Base-by-base conservation (phyloP, 179 eudicot genomes). In the Beta corolliflora region DNA sequence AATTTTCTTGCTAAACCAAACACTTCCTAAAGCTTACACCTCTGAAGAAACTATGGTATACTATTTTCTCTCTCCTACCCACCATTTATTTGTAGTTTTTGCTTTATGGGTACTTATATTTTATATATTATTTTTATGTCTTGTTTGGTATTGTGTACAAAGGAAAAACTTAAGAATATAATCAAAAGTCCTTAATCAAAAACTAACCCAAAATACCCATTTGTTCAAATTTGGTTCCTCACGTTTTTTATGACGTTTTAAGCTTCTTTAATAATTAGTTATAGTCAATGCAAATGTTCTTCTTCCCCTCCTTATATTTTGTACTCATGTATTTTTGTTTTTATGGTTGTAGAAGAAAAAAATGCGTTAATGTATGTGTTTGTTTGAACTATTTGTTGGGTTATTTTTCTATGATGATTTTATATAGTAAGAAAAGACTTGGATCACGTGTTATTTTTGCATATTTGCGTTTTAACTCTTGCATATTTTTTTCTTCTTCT, bases 381-480 rank as follows among this genome's bases (percentile, higher is more conserved):
- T 45, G 58, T 70, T 77, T 61, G 5, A 50, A 71, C 77, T 82
- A 52, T 78, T 77, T 75, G 56, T 66, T 63, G 80, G 73, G 60
- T 80, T n/a, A 53, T 61, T 76, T 48, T 68, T 64, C 25, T 13
- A 5, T 18, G 46, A 10, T 54, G 68, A 59, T 15, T 54, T 48
- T 67, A 18, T 60, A 23, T 61, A 78, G 79, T 73, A 9, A 14
- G 5, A 77, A 74, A 79, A 63, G 60, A 79, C 71, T 80, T 82
- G 67, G 82, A 82, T 85, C 87, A 81, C 82, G 87, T 81, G 80
- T 78, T 84, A 44, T 74, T 85, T 81, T 61, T 81, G 76, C 72
- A 64, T 71, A 71, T 84, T 23, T 64, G 61, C 23, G 60, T 54
- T 75, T n/a, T 52, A 48, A 46, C 9, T 80, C 44, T 72, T 16